These are phyloP conservation scores for Phyllosticta citrichinensis DNA, from an alignment of 2,329 filamentous ascomycete genomes.

Conservation along the genomic window DNA sequence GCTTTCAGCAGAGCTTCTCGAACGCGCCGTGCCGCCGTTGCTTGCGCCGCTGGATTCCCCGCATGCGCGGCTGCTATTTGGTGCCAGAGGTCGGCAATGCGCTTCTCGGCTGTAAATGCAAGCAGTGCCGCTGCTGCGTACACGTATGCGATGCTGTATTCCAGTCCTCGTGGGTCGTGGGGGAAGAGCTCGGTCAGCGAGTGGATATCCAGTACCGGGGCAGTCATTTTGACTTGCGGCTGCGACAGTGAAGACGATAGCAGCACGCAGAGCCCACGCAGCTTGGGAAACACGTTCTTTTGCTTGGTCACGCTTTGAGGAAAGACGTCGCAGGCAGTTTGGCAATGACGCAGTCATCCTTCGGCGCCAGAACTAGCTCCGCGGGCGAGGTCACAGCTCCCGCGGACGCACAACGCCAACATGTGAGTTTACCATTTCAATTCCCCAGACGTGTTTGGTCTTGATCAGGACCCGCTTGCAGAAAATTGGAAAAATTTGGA, in stretches of 20 bases:
- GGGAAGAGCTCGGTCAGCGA: neutral
- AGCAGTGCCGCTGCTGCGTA: slow-evolving; percentile 3
- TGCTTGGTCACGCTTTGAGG: neutral
- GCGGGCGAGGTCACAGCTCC: neutral
- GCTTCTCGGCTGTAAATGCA: slow-evolving; percentile 3
- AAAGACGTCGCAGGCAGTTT: neutral
- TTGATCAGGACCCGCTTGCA: neutral
- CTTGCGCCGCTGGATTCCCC: neutral
- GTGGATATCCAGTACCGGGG: neutral
- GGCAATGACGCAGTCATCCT: neutral
- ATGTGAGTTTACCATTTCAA: neutral
- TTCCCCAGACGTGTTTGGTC: neutral
- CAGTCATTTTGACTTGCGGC: neutral
- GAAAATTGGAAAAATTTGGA: neutral
- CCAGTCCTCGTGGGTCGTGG: neutral
- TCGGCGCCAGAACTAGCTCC: neutral
- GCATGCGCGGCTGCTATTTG: neutral
- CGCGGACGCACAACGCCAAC: neutral
- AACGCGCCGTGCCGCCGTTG: neutral
- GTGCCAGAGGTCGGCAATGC: slow-evolving; percentile 3
- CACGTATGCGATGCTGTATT: slow-evolving; percentile 1
- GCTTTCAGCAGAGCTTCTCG: slow-evolving; percentile 3
- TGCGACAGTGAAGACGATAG: neutral
- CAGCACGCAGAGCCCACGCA: neutral
- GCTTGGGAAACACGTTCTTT: neutral